Evolutionary conservation across 2,329 filamentous ascomycete genomes (phyloP), one percentile per base, ranked within the genome.

Genomic region (Stenocarpella maydis): DNA sequence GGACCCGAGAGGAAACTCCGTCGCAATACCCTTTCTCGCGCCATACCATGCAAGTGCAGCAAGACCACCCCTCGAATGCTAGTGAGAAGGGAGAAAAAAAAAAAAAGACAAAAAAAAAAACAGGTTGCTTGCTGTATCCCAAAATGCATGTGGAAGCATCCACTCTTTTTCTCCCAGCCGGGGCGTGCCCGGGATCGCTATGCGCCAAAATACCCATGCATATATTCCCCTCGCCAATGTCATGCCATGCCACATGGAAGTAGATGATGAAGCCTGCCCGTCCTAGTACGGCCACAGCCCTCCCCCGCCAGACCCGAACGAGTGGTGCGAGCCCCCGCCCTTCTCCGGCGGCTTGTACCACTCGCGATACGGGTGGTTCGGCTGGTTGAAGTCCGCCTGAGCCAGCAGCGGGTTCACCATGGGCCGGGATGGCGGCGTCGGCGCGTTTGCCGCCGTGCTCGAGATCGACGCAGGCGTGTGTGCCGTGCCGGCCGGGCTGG

Each of bases 341-440:
- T 65, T 67, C 55, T 87, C 91, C 1, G 92, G 92, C 43, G 92
- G 90, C 72, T 94, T 90, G 75, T 95, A 97, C 80, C 91, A 91
- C 63, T 90, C 89, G 76, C 93, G 91, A 76, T 96, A 97, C 1
- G 94, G 93, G 79, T 95, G 92, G 72, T 93, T 90, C 4, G 92
- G 91, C 74, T 91, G 84, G 28, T 85, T 91, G 77, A 96, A 96
- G 76, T 96, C 92, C 1, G 92, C 92, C 55, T 74, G 71, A 28
- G 87, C 88, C 73, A 91, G 86, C 47, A 95, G 80, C 1, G 93
- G 93, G 75, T 95, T 95, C 7, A 91, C 78, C 15, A 82, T 83
- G 21, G 82, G 79, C 74, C 76, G 77, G 26, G 78, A 75, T 19
- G 74, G 74, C 26, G 76, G 76, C 31, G 65, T 67, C 31, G 75